Evolutionary conservation across 257 asterid genomes (phyloP).

Genomic region (Solanum paucissectum): DNA sequence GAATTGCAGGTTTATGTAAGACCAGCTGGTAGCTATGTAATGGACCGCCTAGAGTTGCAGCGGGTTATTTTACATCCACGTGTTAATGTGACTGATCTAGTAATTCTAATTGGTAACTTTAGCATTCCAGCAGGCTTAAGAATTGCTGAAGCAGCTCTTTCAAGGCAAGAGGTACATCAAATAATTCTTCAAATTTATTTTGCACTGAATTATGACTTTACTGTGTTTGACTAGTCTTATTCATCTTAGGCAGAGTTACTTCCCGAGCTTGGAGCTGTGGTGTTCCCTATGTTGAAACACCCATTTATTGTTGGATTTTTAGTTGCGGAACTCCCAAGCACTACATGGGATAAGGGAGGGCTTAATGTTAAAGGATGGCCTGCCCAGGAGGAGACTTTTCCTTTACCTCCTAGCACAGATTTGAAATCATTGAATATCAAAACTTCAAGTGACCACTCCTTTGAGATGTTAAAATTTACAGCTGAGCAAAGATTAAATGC

Average conservation of each 20-base stretch:
- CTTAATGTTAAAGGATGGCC: slow-evolving; percentile 26
- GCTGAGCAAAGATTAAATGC: slow-evolving; percentile 70
- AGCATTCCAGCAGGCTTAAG: slow-evolving; percentile 73
- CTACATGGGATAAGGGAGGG: slow-evolving; percentile 30
- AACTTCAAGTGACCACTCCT: slow-evolving; percentile 24
- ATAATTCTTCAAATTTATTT: neutral
- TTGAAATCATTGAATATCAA: slow-evolving; percentile 35
- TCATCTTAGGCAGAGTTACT: slow-evolving; percentile 65
- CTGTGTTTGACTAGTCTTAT: slow-evolving; percentile 4
- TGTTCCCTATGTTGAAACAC: slow-evolving; percentile 85
- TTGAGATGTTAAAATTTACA: slow-evolving; percentile 34
- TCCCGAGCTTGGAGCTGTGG: slow-evolving; percentile 78
- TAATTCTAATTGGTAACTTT: slow-evolving; percentile 67
- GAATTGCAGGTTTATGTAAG: slow-evolving; percentile 73
- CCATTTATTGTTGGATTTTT: slow-evolving; percentile 94
- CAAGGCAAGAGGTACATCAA: slow-evolving; percentile 46
- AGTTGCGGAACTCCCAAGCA: slow-evolving; percentile 76
- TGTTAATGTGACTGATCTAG: slow-evolving; percentile 51
- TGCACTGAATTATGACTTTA: slow-evolving; percentile 13
- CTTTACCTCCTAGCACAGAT: slow-evolving; percentile 25
- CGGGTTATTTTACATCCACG: slow-evolving; percentile 60
- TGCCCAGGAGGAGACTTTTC: slow-evolving; percentile 27
- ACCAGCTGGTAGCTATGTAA: slow-evolving; percentile 94
- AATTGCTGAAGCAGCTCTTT: slow-evolving; percentile 75
- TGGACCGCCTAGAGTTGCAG: slow-evolving; percentile 89